phyloP scores from a whole-genome alignment of 345 rosid genomes.

The Populus davidiana region DNA sequence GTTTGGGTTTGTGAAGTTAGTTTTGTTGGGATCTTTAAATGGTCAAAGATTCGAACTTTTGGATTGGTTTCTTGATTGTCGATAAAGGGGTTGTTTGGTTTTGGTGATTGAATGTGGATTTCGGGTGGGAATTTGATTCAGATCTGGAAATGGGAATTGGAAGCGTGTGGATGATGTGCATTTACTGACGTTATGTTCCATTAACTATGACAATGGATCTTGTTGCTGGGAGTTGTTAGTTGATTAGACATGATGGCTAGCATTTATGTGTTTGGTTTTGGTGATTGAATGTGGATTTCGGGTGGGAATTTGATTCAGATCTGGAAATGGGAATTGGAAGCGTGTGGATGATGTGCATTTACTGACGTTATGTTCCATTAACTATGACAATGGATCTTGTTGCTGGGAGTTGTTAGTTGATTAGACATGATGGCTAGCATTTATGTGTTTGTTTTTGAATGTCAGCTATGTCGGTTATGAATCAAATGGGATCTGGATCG shows the following conservation, averaged over 20 bases:
- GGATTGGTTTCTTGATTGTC: not conserved
- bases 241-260: not conserved
- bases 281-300: too few relatives aligned
- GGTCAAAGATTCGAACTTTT: not conserved
- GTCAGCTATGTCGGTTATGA: not conserved
- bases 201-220: not conserved
- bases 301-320: too few relatives aligned
- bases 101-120: not conserved
- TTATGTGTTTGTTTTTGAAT: not conserved
- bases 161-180: not conserved
- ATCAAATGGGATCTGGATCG: not conserved
- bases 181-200: not conserved
- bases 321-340: too few relatives aligned
- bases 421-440: too few relatives aligned
- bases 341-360: too few relatives aligned
- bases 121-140: not conserved
- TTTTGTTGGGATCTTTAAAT: not conserved
- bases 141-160: slow-evolving; percentile 11
- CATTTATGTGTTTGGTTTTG: not conserved
- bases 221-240: not conserved
- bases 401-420: too few relatives aligned
- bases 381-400: too few relatives aligned
- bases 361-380: too few relatives aligned
- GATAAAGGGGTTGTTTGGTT: not conserved
- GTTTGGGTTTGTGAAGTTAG: not conserved